A percentile compares a stretch with the other conserved stretches of the same genome.
These are phyloP conservation scores for Drosera capensis DNA, from an alignment of 148 eudicot genomes.

Conservation along the genomic window DNA sequence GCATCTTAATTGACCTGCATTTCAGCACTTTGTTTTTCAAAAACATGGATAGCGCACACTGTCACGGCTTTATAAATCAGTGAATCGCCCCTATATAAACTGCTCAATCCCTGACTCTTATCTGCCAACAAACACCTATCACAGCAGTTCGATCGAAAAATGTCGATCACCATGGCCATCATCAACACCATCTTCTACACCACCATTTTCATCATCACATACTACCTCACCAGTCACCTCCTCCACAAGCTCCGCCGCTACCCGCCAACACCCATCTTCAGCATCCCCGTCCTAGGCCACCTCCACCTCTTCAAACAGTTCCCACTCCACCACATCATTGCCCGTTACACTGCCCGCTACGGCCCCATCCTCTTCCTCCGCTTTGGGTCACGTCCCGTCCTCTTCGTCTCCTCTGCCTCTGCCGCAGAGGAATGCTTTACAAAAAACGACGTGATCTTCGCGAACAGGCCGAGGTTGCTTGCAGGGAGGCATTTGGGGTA, in stretches of 20 bases:
- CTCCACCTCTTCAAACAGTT: constrained; percentile 29
- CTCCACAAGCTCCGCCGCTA: constrained; percentile 16
- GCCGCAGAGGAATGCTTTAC: constrained; percentile 33
- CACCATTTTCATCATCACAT: too few relatives aligned
- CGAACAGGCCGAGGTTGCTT: constrained; percentile 32
- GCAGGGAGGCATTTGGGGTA: constrained; percentile 26
- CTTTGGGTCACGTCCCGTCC: constrained; percentile 26
- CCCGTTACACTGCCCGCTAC: constrained; percentile 11
- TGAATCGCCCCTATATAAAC: too few relatives aligned
- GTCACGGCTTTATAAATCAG: too few relatives aligned
- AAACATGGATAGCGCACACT: too few relatives aligned
- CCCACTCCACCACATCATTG: constrained; percentile 25
- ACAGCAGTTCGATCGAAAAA: too few relatives aligned
- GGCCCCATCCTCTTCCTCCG: constrained; percentile 30
- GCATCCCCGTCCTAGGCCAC: constrained; percentile 39
- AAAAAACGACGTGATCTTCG: constrained; percentile 31
- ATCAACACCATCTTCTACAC: too few relatives aligned
- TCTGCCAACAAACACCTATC: too few relatives aligned
- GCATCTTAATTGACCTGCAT: too few relatives aligned
- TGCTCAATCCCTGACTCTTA: too few relatives aligned
- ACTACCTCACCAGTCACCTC: too few relatives aligned
- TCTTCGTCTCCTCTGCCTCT: constrained; percentile 36
- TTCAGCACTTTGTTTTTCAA: too few relatives aligned
- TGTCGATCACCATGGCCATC: too few relatives aligned
- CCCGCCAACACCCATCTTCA: constrained; percentile 36